phyloP scores from a whole-genome alignment of 768 basidiomycete genomes.

The Tylopilus plumbeoviolaceoides region DNA sequence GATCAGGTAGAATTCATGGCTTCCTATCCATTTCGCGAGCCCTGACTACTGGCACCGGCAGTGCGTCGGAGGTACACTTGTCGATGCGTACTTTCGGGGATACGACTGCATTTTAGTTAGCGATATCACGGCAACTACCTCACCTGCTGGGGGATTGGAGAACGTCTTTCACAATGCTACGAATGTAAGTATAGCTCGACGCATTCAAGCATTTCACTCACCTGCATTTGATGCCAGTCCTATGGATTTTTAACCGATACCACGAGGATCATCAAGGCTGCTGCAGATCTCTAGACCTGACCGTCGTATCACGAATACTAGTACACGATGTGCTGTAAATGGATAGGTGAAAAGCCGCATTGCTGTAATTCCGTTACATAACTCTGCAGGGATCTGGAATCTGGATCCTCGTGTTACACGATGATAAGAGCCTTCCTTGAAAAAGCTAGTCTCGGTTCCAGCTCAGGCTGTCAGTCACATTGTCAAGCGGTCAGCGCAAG shows the following conservation, averaged over 20 bases:
- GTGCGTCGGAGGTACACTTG: not conserved
- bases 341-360: not conserved
- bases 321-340: too few species aligned
- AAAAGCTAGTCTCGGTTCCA: not conserved
- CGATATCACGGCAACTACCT: slow-evolving; percentile 62
- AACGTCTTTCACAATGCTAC: slow-evolving; percentile 43
- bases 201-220: too few species aligned
- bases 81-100: too few species aligned
- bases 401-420: not conserved
- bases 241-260: slow-evolving; percentile 51
- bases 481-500: not conserved
- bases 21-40: not conserved
- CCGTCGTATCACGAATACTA: not conserved
- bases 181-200: too few species aligned
- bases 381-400: not conserved
- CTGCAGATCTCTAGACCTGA: not conserved
- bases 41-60: not conserved
- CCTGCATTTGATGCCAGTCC: slow-evolving; percentile 33
- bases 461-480: not conserved
- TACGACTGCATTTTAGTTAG: slow-evolving; percentile 37
- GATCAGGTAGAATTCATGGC: not conserved
- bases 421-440: not conserved
- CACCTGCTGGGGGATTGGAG: slow-evolving; percentile 51
- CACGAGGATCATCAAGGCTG: slow-evolving; percentile 25
- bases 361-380: slow-evolving; percentile 4